These are phyloP conservation scores for Glycine soja DNA, from an alignment of 306 rosid genomes.

Conservation along the genomic window DNA sequence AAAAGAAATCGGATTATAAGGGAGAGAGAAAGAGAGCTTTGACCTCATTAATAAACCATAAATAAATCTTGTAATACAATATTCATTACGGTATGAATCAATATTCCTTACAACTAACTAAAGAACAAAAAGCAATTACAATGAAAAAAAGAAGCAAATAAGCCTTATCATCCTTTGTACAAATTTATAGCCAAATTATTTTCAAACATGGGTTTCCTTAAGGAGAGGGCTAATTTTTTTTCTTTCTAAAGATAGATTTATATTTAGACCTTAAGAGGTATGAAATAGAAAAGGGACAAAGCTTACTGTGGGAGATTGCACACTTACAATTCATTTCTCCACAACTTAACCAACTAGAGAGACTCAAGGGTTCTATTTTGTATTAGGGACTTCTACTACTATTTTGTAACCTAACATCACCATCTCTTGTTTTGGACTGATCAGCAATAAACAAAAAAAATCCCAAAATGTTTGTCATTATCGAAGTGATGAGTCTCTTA, in stretches of 20 bases:
- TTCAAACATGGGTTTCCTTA: constrained; percentile 25
- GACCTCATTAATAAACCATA: constrained; percentile 42
- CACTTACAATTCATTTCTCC: not conserved
- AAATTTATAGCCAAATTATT: constrained; percentile 46
- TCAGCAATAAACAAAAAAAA: constrained; percentile 3
- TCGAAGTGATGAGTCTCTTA: not conserved
- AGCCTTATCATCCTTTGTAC: constrained; percentile 81
- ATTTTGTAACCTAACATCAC: constrained; percentile 42
- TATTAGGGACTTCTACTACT: constrained; percentile 37
- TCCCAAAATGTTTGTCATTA: not conserved
- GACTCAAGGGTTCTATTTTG: not conserved
- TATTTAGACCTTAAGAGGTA: too few species aligned
- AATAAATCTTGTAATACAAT: constrained; percentile 26
- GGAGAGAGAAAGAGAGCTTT: constrained; percentile 39
- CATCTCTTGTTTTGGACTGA: not conserved
- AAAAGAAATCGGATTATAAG: not conserved
- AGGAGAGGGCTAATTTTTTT: constrained; percentile 68
- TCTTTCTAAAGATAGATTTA: too few species aligned
- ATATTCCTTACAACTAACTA: constrained; percentile 48
- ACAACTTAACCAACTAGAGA: constrained; percentile 1
- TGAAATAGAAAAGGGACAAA: not conserved
- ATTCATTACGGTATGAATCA: constrained; percentile 39
- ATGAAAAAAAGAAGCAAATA: constrained; percentile 9
- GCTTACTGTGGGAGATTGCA: not conserved
- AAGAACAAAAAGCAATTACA: constrained; percentile 13